Evolutionary conservation across 164 flowering plant genomes (phyloP).

Genomic region (Liquidambar formosana): DNA sequence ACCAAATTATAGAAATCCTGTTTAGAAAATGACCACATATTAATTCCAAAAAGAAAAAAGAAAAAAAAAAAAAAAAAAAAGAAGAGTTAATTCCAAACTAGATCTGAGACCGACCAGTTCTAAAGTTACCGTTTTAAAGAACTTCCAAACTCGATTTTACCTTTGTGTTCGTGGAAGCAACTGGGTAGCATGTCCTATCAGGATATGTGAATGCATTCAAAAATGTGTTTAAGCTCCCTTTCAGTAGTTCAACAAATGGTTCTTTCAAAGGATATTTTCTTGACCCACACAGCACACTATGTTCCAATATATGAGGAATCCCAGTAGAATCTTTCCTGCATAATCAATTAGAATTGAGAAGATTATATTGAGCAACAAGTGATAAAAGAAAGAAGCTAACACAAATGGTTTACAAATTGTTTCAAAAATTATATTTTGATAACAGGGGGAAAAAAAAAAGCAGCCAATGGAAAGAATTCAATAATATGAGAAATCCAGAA

Average conservation of each 20-base stretch:
- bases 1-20: conserved; percentile 98
- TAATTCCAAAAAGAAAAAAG: background rate
- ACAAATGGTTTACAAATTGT: background rate
- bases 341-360: conserved; percentile 1
- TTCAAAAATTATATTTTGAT: background rate
- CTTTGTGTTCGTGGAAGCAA: conserved; percentile 95
- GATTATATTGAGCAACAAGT: background rate
- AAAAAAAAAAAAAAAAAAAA: too few species aligned
- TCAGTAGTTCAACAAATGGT: conserved; percentile 94
- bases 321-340: conserved; percentile 97
- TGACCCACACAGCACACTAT: conserved; percentile 96
- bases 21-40: background rate
- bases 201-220: conserved; percentile 98
- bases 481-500: background rate
- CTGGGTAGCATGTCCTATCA: conserved; percentile 98
- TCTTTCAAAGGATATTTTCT: conserved; percentile 97
- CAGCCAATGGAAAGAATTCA: background rate
- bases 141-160: conserved; percentile 33
- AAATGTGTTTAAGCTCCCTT: conserved; percentile 93
- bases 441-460: too few species aligned
- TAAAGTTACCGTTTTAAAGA: background rate
- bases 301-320: conserved; percentile 96
- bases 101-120: background rate
- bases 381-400: background rate
- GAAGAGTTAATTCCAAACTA: too few species aligned